These are phyloP conservation scores for Apiospora aurea DNA, from an alignment of 2,329 filamentous ascomycete genomes.

Conservation along the genomic window DNA sequence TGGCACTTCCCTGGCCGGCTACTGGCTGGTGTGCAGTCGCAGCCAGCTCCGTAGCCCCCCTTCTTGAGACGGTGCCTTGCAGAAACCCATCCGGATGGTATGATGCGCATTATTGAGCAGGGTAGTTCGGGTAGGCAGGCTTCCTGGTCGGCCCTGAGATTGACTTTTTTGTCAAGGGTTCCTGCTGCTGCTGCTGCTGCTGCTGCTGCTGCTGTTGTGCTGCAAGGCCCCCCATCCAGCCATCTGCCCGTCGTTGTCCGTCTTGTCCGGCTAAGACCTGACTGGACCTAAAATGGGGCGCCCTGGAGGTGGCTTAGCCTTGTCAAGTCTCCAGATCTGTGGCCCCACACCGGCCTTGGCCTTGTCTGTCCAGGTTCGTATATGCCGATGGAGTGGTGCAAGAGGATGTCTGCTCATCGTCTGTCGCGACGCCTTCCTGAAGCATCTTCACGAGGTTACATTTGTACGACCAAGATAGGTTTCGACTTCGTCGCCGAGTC, in stretches of 20 bases:
- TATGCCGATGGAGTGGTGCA: background rate
- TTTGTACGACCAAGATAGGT: slow-evolving; percentile 4
- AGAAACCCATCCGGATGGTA: slow-evolving; percentile 14
- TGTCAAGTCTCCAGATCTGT: slow-evolving; percentile 19
- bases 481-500: slow-evolving; percentile 9
- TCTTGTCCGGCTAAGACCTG: background rate
- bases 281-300: background rate
- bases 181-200: background rate
- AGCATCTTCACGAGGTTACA: slow-evolving; percentile 7
- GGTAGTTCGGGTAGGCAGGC: slow-evolving; percentile 20
- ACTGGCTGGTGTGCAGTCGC: background rate
- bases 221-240: background rate
- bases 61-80: slow-evolving; percentile 18
- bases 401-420: background rate
- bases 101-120: slow-evolving; percentile 16
- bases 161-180: slow-evolving; percentile 10
- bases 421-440: slow-evolving; percentile 1
- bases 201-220: background rate
- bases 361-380: background rate
- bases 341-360: slow-evolving; percentile 10
- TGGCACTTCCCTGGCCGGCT: background rate
- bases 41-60: slow-evolving; percentile 13
- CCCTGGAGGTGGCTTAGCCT: slow-evolving; percentile 19
- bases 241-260: background rate
- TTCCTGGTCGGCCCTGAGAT: slow-evolving; percentile 21